Conservation (phyloP, 805 yeast genomes). For the Metschnikowia anglica region DNA sequence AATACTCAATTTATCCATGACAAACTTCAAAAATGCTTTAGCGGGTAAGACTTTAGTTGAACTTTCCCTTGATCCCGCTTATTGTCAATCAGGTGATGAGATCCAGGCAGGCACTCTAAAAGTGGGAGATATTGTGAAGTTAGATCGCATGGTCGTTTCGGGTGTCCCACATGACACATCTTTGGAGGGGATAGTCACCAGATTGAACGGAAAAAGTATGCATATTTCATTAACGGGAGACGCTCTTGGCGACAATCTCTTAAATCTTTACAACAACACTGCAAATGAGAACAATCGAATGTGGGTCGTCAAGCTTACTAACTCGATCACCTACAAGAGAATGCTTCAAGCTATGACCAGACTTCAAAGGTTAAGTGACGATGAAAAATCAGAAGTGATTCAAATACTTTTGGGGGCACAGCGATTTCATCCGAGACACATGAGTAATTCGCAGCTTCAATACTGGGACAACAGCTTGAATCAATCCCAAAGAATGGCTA, state of each 20-base stretch:
- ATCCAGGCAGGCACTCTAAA: slow-evolving; percentile 54
- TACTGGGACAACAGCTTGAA: slow-evolving; percentile 53
- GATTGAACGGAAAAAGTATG: slow-evolving; percentile 47
- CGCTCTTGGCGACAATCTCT: slow-evolving; percentile 48
- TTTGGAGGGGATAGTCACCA: slow-evolving; percentile 66
- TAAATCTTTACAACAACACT: slow-evolving; percentile 45
- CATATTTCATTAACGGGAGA: slow-evolving; percentile 57
- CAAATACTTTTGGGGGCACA: slow-evolving; percentile 49
- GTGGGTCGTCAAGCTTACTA: slow-evolving; percentile 68
- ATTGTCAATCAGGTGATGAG: slow-evolving; percentile 27
- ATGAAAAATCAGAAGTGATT: slow-evolving; percentile 33
- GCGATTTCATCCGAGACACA: slow-evolving; percentile 25
- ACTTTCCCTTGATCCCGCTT: slow-evolving; percentile 54
- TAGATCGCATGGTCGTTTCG: slow-evolving; percentile 46
- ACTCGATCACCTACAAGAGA: slow-evolving; percentile 70
- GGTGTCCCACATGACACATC: slow-evolving; percentile 23
- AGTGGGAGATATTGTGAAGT: slow-evolving; percentile 73
- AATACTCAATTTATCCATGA: slow-evolving; percentile 57
- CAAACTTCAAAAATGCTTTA: slow-evolving; percentile 69
- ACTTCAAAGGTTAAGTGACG: slow-evolving; percentile 48
- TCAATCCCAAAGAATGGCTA: slow-evolving; percentile 71
- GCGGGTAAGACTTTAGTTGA: slow-evolving; percentile 76
- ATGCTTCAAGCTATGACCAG: slow-evolving; percentile 78
- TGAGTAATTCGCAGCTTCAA: slow-evolving; percentile 19
- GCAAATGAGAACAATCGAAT: slow-evolving; percentile 42